Evolutionary conservation across 306 rosid genomes (phyloP).

Genomic region (Prosopis cineraria): DNA sequence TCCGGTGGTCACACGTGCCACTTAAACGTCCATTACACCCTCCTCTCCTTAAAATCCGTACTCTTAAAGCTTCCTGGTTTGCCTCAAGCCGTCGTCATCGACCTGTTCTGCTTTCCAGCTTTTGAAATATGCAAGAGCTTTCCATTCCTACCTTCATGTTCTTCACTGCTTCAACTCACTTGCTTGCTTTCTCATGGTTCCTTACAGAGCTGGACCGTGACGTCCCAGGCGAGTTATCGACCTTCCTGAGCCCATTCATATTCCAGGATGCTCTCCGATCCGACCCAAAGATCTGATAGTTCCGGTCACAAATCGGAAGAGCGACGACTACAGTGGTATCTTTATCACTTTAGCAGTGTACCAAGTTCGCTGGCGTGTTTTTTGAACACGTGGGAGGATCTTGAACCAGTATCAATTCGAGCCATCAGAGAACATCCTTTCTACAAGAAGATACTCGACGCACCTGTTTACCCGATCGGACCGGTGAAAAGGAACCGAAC

Average conservation of each 20-base stretch:
- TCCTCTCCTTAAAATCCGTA: slow-evolving; percentile 31
- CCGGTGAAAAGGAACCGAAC: slow-evolving; percentile 39
- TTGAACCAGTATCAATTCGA: slow-evolving; percentile 33
- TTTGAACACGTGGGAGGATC: slow-evolving; percentile 44
- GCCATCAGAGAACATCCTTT: slow-evolving; percentile 40
- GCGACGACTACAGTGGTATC: slow-evolving; percentile 33
- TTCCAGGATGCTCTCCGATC: slow-evolving; percentile 40
- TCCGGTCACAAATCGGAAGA: slow-evolving; percentile 31
- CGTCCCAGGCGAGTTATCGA: slow-evolving; percentile 41
- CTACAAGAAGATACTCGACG: slow-evolving; percentile 18
- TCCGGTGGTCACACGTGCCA: slow-evolving; percentile 16
- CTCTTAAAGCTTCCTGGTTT: slow-evolving; percentile 29
- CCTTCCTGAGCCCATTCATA: slow-evolving; percentile 42
- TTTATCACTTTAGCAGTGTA: slow-evolving; percentile 31
- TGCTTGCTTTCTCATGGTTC: slow-evolving; percentile 36
- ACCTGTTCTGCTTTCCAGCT: slow-evolving; percentile 47
- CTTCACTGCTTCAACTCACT: slow-evolving; percentile 39
- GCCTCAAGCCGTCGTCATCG: slow-evolving; percentile 46
- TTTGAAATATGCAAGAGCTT: slow-evolving; percentile 42
- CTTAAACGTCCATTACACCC: slow-evolving; percentile 35
- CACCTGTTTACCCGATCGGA: slow-evolving; percentile 39
- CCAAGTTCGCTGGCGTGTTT: slow-evolving; percentile 30
- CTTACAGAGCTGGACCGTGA: slow-evolving; percentile 38
- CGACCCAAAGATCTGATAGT: slow-evolving; percentile 39
- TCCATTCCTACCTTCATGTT: slow-evolving; percentile 41